Evolutionary conservation across 495 filamentous ascomycete genomes (phyloP).

Genomic region (Penicillium verhagenii): DNA sequence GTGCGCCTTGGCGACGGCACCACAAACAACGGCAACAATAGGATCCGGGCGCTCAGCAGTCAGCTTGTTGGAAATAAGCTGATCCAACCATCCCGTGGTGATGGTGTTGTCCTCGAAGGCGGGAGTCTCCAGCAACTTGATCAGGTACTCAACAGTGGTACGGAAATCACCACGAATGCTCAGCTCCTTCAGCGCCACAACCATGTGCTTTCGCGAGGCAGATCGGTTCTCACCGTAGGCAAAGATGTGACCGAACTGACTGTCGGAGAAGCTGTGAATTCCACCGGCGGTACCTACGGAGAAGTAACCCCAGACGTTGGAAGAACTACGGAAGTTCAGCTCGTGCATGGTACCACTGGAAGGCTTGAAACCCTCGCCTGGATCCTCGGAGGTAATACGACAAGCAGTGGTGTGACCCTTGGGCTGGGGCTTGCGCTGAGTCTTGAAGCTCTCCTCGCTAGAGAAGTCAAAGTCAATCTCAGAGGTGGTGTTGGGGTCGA

Average conservation of each 20-base stretch:
- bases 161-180: constrained; percentile 99
- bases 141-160: constrained; percentile 97
- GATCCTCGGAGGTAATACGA: constrained; percentile 99
- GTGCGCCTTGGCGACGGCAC: constrained; percentile 93
- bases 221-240: constrained; percentile 96
- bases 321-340: constrained; percentile 96
- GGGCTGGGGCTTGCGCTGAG: constrained; percentile 83
- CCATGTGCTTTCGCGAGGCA: constrained; percentile 98
- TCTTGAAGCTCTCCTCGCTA: constrained; percentile 76
- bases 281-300: constrained; percentile 94
- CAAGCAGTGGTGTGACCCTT: constrained; percentile 98
- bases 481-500: constrained; percentile 79
- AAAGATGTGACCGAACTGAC: constrained; percentile 99
- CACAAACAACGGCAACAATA: constrained; percentile 86
- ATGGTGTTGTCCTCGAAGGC: constrained; percentile 99
- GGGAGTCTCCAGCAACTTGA: constrained; percentile 97
- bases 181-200: constrained; percentile 95
- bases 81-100: constrained; percentile 97
- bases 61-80: constrained; percentile 96
- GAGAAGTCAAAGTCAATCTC: constrained; percentile 98
- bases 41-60: constrained; percentile 95
- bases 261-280: constrained; percentile 99
- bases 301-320: constrained; percentile 99
- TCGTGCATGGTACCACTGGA: constrained; percentile 99
- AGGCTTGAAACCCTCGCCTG: constrained; percentile 98